Evolutionary conservation across 768 basidiomycete species (phyloP).

Genomic region (Phaffia tasmanica): DNA sequence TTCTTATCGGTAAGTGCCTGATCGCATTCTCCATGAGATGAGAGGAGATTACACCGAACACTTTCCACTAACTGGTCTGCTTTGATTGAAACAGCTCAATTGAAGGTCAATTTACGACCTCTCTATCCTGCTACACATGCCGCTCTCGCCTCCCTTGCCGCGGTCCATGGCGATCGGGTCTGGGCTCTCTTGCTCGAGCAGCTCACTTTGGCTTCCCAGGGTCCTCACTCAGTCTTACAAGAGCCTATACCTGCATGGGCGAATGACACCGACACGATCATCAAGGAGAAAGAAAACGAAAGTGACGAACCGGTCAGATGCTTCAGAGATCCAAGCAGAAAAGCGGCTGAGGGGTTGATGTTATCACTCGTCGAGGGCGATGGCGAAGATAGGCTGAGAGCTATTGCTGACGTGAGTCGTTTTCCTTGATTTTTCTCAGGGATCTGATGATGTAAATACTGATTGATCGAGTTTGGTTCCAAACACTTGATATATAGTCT

Average conservation of each 20-base stretch:
- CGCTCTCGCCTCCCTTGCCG: conserved; percentile 23
- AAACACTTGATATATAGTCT: conserved; percentile 28
- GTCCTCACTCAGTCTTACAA: conserved; percentile 22
- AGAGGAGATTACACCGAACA: background rate
- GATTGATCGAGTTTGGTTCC: background rate
- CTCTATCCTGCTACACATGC: conserved; percentile 63
- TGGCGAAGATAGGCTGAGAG: background rate
- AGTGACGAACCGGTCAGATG: background rate
- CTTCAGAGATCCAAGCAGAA: background rate
- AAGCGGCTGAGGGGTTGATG: background rate
- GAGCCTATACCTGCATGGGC: conserved; percentile 28
- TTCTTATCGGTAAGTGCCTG: conserved; percentile 49
- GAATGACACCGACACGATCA: background rate
- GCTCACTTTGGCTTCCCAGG: conserved; percentile 39
- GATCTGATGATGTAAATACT: background rate
- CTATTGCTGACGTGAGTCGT: background rate
- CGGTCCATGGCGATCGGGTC: conserved; percentile 53
- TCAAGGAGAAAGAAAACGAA: conserved; percentile 26
- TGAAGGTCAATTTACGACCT: conserved; percentile 87
- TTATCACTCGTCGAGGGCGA: no score
- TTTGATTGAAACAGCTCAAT: conserved; percentile 49
- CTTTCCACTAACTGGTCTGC: background rate
- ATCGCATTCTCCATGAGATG: no score
- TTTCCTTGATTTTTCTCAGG: background rate
- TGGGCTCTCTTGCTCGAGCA: conserved; percentile 64